Evolutionary conservation across 192 early-diverging fungal species (phyloP), one percentile per base, ranked within the genome.

Genomic region (Glomus cerebriforme): DNA sequence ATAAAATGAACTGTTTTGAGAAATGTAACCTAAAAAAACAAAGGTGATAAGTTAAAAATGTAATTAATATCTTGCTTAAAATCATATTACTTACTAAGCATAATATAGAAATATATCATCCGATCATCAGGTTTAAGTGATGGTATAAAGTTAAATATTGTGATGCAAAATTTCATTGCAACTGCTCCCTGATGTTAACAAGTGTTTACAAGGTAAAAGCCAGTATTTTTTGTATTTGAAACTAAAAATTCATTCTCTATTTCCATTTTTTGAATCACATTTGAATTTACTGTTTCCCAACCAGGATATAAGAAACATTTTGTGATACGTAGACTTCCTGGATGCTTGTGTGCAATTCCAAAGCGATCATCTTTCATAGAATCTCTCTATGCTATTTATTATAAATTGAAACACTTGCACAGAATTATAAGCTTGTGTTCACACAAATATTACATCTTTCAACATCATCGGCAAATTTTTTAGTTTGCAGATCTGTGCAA

Each of bases 171-270:
- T n/a, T 70, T 70, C 2, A 35, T 4, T 3, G 39, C 13, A 35
- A 70, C 68, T 70, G 68, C 68, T 22, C 37, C 7, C 10, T 70
- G 37, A 31, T 68, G 66, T n/a, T n/a, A n/a, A n/a, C n/a, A n/a
- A n/a, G 9, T 39, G 9, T 35, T 70, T 70, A 29, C 68, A 45
- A 27, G 68, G 22, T 24, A 34, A 35, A 69, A 69, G 32, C 17
- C 12, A 2, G 9, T 24, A n/a, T 43, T 69, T 2, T 34, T 34
- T 45, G 43, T 45, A 69, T 34, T 37, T 13, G 39, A 9, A 9
- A 69, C 67, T 22, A n/a, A 34, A 69, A 34, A 69, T 69, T 69
- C 67, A 45, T 69, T 19, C 13, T 26, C 45, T 47, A 47, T 19
- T 7, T 19, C 1, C 4, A 19, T n/a, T 7, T 26, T 1, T 26